phyloP scores from a whole-genome alignment of 2,329 filamentous ascomycete species.

The Trichoderma simmonsii region DNA sequence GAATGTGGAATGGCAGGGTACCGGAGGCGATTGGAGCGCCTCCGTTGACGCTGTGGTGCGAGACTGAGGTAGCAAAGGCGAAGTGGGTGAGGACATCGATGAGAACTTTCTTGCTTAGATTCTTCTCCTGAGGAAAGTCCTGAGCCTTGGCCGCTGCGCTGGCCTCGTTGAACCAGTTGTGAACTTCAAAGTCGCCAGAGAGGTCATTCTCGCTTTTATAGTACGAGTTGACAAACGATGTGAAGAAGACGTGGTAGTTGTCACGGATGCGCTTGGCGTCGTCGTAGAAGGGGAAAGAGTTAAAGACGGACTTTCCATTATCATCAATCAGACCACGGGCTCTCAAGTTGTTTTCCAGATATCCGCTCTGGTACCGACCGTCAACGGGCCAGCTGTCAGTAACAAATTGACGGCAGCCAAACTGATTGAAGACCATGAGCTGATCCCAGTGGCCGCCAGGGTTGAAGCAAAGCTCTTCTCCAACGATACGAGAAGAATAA shows the following conservation, averaged over 20 bases:
- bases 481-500: constrained; percentile 23
- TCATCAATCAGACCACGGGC: constrained; percentile 40
- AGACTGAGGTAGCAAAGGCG: constrained; percentile 26
- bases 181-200: constrained; percentile 39
- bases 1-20: constrained; percentile 41
- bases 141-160: constrained; percentile 21
- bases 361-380: constrained; percentile 37
- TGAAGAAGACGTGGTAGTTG: constrained; percentile 38
- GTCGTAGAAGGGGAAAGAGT: constrained; percentile 25
- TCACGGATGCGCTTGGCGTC: constrained; percentile 38
- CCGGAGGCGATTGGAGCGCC: constrained; percentile 36
- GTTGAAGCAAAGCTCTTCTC: constrained; percentile 27
- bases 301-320: constrained; percentile 38
- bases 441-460: constrained; percentile 30
- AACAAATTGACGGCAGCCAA: constrained; percentile 28
- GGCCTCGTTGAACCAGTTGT: constrained; percentile 44
- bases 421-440: constrained; percentile 25
- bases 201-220: constrained; percentile 37
- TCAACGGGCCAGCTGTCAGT: constrained; percentile 29
- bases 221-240: constrained; percentile 42
- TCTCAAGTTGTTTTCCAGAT: constrained; percentile 38
- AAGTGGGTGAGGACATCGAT: constrained; percentile 41
- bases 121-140: constrained; percentile 34
- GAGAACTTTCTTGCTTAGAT: constrained; percentile 37
- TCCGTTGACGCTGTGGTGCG: constrained; percentile 43